These are phyloP conservation scores for Torulaspora quercuum DNA, from an alignment of 805 yeast genomes.

Conservation along the genomic window DNA sequence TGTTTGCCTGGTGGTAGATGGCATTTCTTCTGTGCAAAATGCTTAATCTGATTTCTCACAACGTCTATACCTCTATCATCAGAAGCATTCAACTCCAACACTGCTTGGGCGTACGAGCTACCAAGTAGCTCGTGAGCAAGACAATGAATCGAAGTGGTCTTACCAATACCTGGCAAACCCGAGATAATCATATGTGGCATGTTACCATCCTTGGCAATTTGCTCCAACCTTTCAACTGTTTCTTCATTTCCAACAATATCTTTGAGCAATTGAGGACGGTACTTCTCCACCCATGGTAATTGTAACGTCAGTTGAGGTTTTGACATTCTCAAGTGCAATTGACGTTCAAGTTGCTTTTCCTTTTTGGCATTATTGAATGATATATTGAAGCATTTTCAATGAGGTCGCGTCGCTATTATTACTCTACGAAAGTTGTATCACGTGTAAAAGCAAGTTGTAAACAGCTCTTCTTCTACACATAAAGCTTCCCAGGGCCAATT, in stretches of 20 bases:
- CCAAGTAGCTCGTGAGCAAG: conserved; percentile 83
- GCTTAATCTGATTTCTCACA: conserved; percentile 88
- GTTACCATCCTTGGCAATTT: conserved; percentile 89
- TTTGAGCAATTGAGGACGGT: conserved; percentile 71
- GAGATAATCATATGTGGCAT: conserved; percentile 95
- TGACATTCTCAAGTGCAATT: too few species aligned
- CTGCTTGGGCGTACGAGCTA: conserved; percentile 69
- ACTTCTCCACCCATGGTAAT: conserved; percentile 83
- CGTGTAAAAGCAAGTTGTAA: too few species aligned
- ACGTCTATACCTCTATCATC: conserved; percentile 98
- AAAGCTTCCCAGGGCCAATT: too few species aligned
- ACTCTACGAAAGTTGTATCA: too few species aligned
- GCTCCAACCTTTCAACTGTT: conserved; percentile 75
- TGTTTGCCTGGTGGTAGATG: conserved; percentile 84
- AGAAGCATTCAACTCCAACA: conserved; percentile 89
- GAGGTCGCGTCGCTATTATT: too few species aligned
- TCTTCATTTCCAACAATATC: conserved; percentile 94
- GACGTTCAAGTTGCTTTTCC: too few species aligned
- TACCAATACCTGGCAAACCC: conserved; percentile 97
- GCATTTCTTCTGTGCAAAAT: conserved; percentile 93
- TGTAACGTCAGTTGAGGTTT: conserved; percentile 26
- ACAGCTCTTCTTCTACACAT: too few species aligned
- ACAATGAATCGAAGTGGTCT: conserved; percentile 90
- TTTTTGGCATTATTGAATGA: too few species aligned
- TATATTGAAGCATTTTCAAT: too few species aligned